Percentiles rank a stretch among this genome's conserved stretches.
Evolutionary conservation across 495 filamentous ascomycete genomes (phyloP).

Genomic region (Aspergillus mulundensis): DNA sequence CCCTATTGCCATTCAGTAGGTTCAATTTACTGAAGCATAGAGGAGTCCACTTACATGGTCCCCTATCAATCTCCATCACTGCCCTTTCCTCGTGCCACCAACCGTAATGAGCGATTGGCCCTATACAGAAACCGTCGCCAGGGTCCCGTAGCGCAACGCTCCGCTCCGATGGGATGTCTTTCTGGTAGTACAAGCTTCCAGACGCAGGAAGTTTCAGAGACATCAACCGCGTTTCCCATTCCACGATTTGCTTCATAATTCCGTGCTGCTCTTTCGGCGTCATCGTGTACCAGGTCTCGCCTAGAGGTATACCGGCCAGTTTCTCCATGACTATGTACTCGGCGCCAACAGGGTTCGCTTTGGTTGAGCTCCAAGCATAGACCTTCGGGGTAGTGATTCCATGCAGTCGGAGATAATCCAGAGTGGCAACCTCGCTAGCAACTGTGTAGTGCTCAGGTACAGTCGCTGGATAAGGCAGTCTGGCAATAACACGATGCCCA

Average conservation of each 20-base stretch:
- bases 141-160: conserved; percentile 3
- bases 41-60: conserved; percentile 25
- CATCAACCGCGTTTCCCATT: conserved; percentile 25
- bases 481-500: conserved; percentile 20
- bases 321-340: conserved; percentile 30
- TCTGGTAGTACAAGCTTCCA: conserved; percentile 32
- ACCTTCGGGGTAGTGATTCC: conserved; percentile 23
- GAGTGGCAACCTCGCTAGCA: conserved; percentile 37
- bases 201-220: conserved; percentile 23
- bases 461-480: conserved; percentile 24
- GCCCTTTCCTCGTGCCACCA: conserved; percentile 28
- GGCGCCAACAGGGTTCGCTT: conserved; percentile 22
- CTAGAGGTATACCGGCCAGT: conserved; percentile 19
- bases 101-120: conserved; percentile 23
- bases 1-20: conserved; percentile 4
- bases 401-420: conserved; percentile 28
- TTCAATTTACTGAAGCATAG: background rate
- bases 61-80: conserved; percentile 17
- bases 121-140: conserved; percentile 26
- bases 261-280: conserved; percentile 20
- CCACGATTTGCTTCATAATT: conserved; percentile 29
- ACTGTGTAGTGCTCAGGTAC: conserved; percentile 23
- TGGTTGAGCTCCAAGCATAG: conserved; percentile 15
- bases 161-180: conserved; percentile 7
- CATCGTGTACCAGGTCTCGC: conserved; percentile 22